Base-by-base conservation (phyloP, 805 yeast species). In the Saccharomycopsis vini region DNA sequence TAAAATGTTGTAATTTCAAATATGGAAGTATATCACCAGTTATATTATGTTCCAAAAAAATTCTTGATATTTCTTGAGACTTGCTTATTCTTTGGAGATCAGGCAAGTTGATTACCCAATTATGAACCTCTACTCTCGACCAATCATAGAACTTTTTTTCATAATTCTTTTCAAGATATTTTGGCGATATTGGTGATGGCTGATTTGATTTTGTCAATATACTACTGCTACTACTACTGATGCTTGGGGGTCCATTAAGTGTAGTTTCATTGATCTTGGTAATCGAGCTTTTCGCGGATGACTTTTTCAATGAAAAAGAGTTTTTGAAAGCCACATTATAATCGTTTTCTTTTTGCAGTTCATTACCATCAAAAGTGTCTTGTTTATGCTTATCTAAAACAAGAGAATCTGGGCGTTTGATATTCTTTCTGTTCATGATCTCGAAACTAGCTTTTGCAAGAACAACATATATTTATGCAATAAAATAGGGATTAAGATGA, bases 101-200 rank as follows among this genome's bases (percentile, higher is more conserved):
- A 20, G 45, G 41, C 6, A 49, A 24, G 33, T 46, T 43, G 3
- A 44, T 29, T 3, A 49, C 23, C 52, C 52, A 49, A n/a, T 47
- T 49, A 31, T 49, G 50, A 12, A 49, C 52, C 20, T 49, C 52
- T 6, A 49, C 22, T 31, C 47, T 26, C 2, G 48, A 26, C 52
- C 52, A 49, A n/a, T 44, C 47, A 28, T 42, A 48, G 29, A 48
- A 48, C 31, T 29, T 42, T 26, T 46, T 46, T 32, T 46, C 49
- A 12, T 35, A 31, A 24, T 31, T 39, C 15, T 45, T 44, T 7
- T 47, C 50, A 3, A 36, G 24, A 33, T 47, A 43, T n/a, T 45
- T 45, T 5, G 51, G 51, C 6, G 51, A 47, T 4, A 40, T 41
- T 4, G 51, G 51, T 12, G 46, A 42, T 20, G 41, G 41, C n/a